A percentile compares a stretch with the other conserved stretches of the same genome.
phyloP scores from a whole-genome alignment of 257 asterid species.

The Anisodus acutangulus region DNA sequence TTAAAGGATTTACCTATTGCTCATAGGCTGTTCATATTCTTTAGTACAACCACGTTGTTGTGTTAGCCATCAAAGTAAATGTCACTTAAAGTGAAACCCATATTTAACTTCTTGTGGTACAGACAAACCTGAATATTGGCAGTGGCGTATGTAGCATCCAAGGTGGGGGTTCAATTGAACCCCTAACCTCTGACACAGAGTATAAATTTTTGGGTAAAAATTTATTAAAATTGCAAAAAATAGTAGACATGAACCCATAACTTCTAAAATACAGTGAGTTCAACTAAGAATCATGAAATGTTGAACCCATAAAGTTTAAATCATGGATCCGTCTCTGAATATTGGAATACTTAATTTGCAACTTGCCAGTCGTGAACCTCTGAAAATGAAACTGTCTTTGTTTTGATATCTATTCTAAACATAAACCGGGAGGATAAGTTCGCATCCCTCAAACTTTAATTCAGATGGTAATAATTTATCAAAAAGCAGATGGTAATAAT shows the following conservation, averaged over 20 bases:
- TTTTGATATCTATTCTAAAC: not conserved
- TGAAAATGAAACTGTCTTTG: not conserved
- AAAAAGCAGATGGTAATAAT: no score
- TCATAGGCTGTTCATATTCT: not conserved
- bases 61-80: not conserved
- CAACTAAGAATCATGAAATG: no score
- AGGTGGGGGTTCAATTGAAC: no score
- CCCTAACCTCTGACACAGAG: no score
- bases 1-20: not conserved
- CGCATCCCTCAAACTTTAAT: not conserved
- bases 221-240: no score
- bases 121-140: not conserved
- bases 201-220: no score
- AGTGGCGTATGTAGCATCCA: no score
- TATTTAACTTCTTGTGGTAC: not conserved
- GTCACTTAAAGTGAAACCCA: not conserved
- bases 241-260: not conserved
- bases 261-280: not conserved
- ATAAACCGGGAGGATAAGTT: not conserved
- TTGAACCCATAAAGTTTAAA: no score
- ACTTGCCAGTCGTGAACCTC: not conserved
- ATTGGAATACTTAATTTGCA: not conserved
- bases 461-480: not conserved
- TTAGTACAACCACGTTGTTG: not conserved
- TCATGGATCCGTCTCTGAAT: no score